phyloP scores from a whole-genome alignment of 352 stramenopile genomes.

The Phytopythium vexans region DNA sequence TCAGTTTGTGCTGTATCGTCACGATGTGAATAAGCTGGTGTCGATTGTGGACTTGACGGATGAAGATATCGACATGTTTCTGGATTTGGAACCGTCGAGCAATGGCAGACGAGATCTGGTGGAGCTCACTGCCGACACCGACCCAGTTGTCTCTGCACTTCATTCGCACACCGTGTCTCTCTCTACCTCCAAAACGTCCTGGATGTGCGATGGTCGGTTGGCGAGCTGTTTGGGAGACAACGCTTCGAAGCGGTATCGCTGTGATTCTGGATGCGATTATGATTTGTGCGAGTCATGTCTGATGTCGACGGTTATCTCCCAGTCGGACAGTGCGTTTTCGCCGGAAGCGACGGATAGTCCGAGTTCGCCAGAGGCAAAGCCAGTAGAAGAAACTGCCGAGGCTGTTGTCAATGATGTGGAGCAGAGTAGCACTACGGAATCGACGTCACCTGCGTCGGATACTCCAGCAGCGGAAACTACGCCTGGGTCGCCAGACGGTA shows the following conservation, averaged over 20 bases:
- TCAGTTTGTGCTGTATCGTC: slow-evolving; percentile 61
- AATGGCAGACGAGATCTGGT: slow-evolving; percentile 2
- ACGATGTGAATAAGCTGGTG: slow-evolving; percentile 43
- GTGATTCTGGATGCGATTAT: slow-evolving; percentile 63
- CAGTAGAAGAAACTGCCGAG: too few relatives aligned
- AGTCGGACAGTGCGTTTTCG: not conserved
- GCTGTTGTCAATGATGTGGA: too few relatives aligned
- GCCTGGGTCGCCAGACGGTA: not conserved
- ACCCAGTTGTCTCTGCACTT: slow-evolving; percentile 32
- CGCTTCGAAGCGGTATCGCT: slow-evolving; percentile 52
- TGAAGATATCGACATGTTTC: slow-evolving; percentile 48
- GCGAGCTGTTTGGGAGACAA: slow-evolving; percentile 58
- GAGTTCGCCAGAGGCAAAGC: too few relatives aligned
- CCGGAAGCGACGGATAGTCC: too few relatives aligned
- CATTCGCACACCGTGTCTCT: slow-evolving; percentile 53
- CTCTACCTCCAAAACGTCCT: slow-evolving; percentile 50
- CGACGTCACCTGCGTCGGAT: too few relatives aligned
- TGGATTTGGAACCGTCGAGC: slow-evolving; percentile 33
- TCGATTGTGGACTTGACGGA: slow-evolving; percentile 52
- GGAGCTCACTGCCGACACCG: slow-evolving; percentile 8
- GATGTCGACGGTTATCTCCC: slow-evolving; percentile 30
- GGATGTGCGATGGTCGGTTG: slow-evolving; percentile 71
- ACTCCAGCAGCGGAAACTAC: too few relatives aligned
- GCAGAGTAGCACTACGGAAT: too few relatives aligned
- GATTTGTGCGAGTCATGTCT: slow-evolving; percentile 72